Percentiles rank a stretch among this genome's conserved stretches.
phyloP scores from a whole-genome alignment of 2,329 filamentous ascomycete genomes.

The Talaromyces islandicus region DNA sequence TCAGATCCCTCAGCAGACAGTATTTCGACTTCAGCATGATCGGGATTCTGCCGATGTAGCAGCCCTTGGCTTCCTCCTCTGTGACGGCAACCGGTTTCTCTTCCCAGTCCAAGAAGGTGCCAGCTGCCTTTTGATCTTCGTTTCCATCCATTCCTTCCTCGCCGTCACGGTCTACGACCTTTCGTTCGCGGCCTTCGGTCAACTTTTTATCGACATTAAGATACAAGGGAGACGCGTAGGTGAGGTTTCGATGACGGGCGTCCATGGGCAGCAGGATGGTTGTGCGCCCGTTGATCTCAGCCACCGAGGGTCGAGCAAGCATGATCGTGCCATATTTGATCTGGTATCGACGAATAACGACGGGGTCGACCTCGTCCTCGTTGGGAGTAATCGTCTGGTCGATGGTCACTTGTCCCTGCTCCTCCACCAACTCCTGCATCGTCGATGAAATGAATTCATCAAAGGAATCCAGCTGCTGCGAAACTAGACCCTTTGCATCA shows the following conservation, averaged over 20 bases:
- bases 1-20: constrained; percentile 78
- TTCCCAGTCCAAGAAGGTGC: constrained; percentile 44
- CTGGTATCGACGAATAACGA: constrained; percentile 86
- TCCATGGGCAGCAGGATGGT: constrained; percentile 87
- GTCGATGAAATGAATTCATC: constrained; percentile 94
- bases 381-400: constrained; percentile 82
- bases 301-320: constrained; percentile 83
- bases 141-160: constrained; percentile 49
- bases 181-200: constrained; percentile 72
- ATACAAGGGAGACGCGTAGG: constrained; percentile 88
- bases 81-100: constrained; percentile 47
- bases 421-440: constrained; percentile 89
- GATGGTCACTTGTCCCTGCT: constrained; percentile 85
- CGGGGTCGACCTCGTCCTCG: constrained; percentile 64
- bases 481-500: constrained; percentile 89
- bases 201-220: constrained; percentile 82
- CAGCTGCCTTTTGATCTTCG: constrained; percentile 41
- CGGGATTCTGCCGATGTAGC: constrained; percentile 87
- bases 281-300: constrained; percentile 85
- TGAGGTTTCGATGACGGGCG: constrained; percentile 89
- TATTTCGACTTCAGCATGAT: constrained; percentile 98
- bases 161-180: constrained; percentile 62
- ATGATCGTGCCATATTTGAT: constrained; percentile 89
- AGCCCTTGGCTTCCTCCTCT: constrained; percentile 59
- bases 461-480: constrained; percentile 96